Percentiles rank a stretch among this genome's conserved stretches.
Conservation (phyloP, 73 alveolate genomes). For the Uronychia setigera region DNA sequence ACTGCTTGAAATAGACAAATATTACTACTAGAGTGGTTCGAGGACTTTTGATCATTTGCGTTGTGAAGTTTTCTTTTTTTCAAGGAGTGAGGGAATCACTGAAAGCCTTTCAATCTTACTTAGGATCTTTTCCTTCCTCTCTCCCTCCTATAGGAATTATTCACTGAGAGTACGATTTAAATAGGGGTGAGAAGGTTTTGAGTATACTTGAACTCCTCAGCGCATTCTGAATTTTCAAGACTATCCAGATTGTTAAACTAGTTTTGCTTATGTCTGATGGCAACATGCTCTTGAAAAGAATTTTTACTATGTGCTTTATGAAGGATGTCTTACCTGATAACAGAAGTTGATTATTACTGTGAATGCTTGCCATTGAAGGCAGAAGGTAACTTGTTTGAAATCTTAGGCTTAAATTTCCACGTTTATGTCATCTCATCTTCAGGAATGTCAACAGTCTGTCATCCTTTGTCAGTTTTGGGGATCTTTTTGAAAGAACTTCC, state of each 20-base stretch:
- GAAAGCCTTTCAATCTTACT: conserved; percentile 36
- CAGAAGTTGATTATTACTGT: conserved; percentile 22
- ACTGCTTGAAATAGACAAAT: not conserved
- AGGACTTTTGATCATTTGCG: not conserved
- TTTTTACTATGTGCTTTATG: conserved; percentile 4
- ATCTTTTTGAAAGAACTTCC: not conserved
- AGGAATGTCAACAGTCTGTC: not conserved
- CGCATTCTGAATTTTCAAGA: conserved; percentile 25
- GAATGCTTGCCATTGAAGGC: conserved; percentile 34
- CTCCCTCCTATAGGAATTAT: conserved; percentile 26
- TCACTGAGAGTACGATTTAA: not conserved
- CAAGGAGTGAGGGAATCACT: not conserved
- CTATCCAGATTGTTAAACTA: conserved; percentile 20
- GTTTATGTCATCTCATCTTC: conserved; percentile 50
- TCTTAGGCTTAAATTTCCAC: conserved; percentile 57
- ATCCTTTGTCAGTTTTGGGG: not conserved
- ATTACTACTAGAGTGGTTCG: not conserved
- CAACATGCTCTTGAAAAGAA: conserved; percentile 34
- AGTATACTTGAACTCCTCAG: conserved; percentile 46
- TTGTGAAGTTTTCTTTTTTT: not conserved
- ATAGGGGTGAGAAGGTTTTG: conserved; percentile 40
- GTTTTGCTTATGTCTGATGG: conserved; percentile 14
- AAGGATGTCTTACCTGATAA: not conserved
- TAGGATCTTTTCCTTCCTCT: conserved; percentile 47
- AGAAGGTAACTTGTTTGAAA: conserved; percentile 43